phyloP scores from a whole-genome alignment of 306 rosid species.

The Cucumis sativus region DNA sequence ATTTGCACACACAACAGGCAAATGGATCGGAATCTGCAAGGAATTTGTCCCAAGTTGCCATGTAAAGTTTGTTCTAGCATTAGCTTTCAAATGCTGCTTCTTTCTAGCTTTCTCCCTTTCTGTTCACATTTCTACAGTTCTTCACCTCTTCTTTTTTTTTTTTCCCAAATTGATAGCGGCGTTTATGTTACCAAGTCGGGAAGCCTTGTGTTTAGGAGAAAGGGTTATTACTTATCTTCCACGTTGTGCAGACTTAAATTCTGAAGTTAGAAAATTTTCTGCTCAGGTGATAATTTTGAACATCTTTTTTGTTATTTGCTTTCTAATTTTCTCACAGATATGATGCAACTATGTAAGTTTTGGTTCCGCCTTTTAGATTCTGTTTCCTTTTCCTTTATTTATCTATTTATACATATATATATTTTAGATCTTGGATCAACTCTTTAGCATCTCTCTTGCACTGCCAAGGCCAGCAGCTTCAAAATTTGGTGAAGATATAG shows the following conservation, averaged over 20 bases:
- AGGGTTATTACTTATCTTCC: constrained; percentile 82
- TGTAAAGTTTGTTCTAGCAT: constrained; percentile 36
- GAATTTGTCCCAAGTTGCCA: constrained; percentile 73
- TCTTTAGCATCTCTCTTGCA: constrained; percentile 79
- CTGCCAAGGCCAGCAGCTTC: constrained; percentile 75
- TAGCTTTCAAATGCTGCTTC: background rate
- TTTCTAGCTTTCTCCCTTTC: background rate
- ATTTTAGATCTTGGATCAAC: constrained; percentile 69
- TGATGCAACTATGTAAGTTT: background rate
- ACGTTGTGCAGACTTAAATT: constrained; percentile 82
- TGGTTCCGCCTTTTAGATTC: background rate
- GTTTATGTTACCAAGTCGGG: constrained; percentile 83
- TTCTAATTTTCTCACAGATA: background rate
- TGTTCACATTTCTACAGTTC: background rate
- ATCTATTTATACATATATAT: background rate
- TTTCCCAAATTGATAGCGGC: constrained; percentile 48
- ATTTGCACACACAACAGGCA: constrained; percentile 72
- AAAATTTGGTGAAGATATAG: constrained; percentile 45
- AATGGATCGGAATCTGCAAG: constrained; percentile 55
- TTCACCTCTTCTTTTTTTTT: background rate
- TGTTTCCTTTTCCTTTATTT: background rate
- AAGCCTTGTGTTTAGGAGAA: constrained; percentile 83
- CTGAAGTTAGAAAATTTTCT: constrained; percentile 88
- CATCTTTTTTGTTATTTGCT: background rate
- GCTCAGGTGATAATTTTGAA: constrained; percentile 49